Percentiles rank a stretch among this genome's conserved stretches.
These are phyloP conservation scores for Coemansia sp. DNA, from an alignment of 192 early-diverging fungal species.

Conservation along the genomic window DNA sequence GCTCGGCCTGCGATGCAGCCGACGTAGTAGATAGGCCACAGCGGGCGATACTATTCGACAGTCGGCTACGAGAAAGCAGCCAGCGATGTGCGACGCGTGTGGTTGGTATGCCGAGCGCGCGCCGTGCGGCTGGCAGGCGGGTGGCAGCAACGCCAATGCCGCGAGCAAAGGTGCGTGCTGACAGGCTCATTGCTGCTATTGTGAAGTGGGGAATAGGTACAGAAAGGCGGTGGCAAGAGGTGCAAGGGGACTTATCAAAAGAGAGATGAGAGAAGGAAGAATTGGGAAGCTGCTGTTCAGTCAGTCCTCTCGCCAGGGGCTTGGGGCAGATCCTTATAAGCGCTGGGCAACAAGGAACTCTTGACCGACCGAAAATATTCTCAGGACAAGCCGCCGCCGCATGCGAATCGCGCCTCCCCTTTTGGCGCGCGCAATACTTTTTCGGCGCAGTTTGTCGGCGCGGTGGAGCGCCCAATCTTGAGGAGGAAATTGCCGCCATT, in stretches of 20 bases:
- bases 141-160: conserved; percentile 8
- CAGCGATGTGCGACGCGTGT: neutral
- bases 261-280: neutral
- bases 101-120: neutral
- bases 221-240: neutral
- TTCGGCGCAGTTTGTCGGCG: neutral
- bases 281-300: neutral
- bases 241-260: neutral
- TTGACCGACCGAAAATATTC: neutral
- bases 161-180: conserved; percentile 25
- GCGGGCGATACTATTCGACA: neutral
- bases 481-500: neutral
- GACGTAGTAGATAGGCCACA: conserved; percentile 33
- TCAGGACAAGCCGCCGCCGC: neutral
- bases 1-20: conserved; percentile 33
- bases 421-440: neutral
- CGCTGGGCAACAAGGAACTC: neutral
- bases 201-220: neutral
- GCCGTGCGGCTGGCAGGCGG: neutral
- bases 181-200: conserved; percentile 27
- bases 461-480: neutral
- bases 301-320: neutral
- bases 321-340: neutral
- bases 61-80: neutral
- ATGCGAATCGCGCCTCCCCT: neutral